Base-by-base conservation (phyloP, 2,329 filamentous ascomycete species). In the Xylariaceae sp. region DNA sequence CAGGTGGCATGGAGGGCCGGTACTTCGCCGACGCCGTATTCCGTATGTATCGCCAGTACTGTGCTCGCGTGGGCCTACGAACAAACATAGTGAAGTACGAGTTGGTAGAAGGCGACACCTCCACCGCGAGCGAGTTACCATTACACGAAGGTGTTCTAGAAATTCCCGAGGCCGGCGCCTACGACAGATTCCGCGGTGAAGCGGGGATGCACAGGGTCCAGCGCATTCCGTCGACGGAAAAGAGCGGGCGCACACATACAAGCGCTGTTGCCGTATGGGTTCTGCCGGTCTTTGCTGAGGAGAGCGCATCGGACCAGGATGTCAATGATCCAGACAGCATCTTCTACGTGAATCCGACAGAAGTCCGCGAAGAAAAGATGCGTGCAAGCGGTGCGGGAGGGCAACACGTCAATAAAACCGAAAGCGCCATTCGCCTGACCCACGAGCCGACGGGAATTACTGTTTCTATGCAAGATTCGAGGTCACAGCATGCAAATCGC, bases 361-460 rank as follows among this genome's bases (percentile, higher is more conserved):
- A 99, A 55, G 90, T 99, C 21, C 80, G 80, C 48, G 77, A 83
- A 18, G 94, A 99, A 68, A 89, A 91, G 56, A 96, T 97, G 92
- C 82, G 92, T 15, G 91, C 94, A 0, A 79, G 89, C 43, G 94
- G 94, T 55, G 92, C 94, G 0, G 94, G 94, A 30, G 94, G 94
- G 0, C 94, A 99, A 74, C 94, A 99, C 72, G 94, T 99, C 68
- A 99, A 99, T 74, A 96, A 92, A 70, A 99, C 94, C 0, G 94
- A 99, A 74, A 96, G 90, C 29, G 94, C 94, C 3, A 89, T 99
- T 57, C 86, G 94, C 9, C 78, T 99, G 65, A 97, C 92, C 1
- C 94, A 99, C 74, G 72, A 87, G 6, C 94, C 94, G 2, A 95
- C 91, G 0, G 88, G 88, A 42, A 94, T 85, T 0, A 83, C 89